Conservation (phyloP, 75 land plant genomes). For the Ceratopteris richardii region DNA sequence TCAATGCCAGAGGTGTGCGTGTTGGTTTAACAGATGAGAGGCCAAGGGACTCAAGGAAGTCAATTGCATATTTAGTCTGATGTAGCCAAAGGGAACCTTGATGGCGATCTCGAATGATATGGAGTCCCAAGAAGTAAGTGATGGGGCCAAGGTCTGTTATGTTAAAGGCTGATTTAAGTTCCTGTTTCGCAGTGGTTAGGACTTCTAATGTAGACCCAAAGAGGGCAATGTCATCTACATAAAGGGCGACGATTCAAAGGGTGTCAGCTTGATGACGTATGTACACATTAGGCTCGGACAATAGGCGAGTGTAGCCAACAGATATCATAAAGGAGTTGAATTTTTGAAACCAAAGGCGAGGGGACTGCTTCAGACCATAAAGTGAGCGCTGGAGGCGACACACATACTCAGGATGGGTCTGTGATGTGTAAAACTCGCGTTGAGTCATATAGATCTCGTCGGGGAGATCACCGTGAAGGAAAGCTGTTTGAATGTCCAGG, state of each 20-base stretch:
- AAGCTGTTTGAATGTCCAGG: too few relatives aligned
- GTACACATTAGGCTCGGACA: conserved; percentile 2
- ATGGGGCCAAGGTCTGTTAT: background rate
- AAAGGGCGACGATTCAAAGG: background rate
- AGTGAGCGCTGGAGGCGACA: too few relatives aligned
- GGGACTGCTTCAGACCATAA: too few relatives aligned
- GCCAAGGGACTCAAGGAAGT: background rate
- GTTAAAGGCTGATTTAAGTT: background rate
- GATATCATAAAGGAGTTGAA: conserved; percentile 3
- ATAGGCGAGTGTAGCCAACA: background rate
- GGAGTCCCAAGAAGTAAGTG: background rate
- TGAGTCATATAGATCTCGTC: conserved; percentile 7
- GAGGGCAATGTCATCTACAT: too few relatives aligned
- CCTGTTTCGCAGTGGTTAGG: background rate
- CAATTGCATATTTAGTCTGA: background rate
- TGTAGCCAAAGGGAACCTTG: background rate
- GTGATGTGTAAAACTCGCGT: background rate
- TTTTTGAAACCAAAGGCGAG: conserved; percentile 8
- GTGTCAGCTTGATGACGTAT: background rate
- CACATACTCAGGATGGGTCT: too few relatives aligned
- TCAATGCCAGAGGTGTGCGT: too few relatives aligned
- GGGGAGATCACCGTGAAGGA: too few relatives aligned
- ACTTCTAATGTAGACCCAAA: background rate
- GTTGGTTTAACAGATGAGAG: background rate
- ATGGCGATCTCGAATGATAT: background rate